Evolutionary conservation across 106 monocot genomes (phyloP).

Genomic region (Platanthera guangdongensis): DNA sequence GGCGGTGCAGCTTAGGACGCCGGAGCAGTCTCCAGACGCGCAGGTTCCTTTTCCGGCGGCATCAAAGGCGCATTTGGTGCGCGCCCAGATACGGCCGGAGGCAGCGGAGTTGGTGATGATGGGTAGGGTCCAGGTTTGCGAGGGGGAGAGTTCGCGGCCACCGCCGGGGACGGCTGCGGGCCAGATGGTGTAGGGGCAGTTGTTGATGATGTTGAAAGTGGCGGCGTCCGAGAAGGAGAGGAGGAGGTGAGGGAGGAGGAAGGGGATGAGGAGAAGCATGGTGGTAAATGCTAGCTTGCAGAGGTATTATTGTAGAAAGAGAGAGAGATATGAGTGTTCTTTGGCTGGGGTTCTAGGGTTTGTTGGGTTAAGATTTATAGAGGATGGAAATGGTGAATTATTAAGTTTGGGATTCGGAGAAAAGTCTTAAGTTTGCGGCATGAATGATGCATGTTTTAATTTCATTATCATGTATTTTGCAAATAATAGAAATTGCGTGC

Average conservation of each 20-base stretch:
- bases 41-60: not conserved
- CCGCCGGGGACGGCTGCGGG: constrained; percentile 4
- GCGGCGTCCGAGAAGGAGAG: not conserved
- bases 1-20: not conserved
- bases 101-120: not conserved
- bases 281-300: too few relatives aligned
- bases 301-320: too few relatives aligned
- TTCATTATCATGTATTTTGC: too few relatives aligned
- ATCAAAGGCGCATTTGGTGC: constrained; percentile 5
- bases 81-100: constrained; percentile 4
- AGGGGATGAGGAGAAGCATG: not conserved
- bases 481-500: too few relatives aligned
- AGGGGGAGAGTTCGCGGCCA: not conserved
- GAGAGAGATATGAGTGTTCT: too few relatives aligned
- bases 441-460: too few relatives aligned
- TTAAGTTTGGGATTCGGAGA: too few relatives aligned
- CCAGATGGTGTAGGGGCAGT: constrained; percentile 8
- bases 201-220: constrained; percentile 8
- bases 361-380: too few relatives aligned
- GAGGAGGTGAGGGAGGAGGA: not conserved
- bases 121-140: not conserved
- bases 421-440: too few relatives aligned
- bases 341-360: too few relatives aligned
- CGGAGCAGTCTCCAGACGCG: not conserved
- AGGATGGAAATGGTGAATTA: too few relatives aligned